phyloP scores from a whole-genome alignment of 306 rosid genomes.

The Cucumis sativus region DNA sequence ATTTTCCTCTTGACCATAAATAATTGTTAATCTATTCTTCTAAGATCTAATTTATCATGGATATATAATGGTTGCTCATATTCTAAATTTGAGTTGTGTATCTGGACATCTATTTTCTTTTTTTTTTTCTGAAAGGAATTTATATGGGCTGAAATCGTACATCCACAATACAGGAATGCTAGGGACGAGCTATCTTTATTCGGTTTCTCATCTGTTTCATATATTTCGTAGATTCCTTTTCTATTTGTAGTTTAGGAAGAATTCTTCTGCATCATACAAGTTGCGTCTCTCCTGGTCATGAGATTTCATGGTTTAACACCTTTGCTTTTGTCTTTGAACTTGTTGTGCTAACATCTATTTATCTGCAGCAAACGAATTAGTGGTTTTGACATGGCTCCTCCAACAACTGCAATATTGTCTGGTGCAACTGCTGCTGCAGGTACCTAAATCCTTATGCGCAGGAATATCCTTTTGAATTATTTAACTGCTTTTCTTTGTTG shows the following conservation, averaged over 20 bases:
- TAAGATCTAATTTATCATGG: not conserved
- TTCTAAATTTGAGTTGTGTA: not conserved
- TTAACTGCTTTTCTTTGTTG: slow-evolving; percentile 67
- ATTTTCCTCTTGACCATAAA: not conserved
- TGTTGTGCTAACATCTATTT: slow-evolving; percentile 22
- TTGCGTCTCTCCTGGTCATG: not conserved
- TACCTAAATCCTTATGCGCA: slow-evolving; percentile 26
- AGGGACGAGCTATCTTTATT: not conserved
- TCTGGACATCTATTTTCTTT: no score
- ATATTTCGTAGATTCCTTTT: not conserved
- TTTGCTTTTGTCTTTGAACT: slow-evolving; percentile 5
- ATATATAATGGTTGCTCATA: not conserved
- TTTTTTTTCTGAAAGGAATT: not conserved
- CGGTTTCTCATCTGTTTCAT: not conserved
- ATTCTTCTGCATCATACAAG: slow-evolving; percentile 1
- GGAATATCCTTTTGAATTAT: slow-evolving; percentile 19
- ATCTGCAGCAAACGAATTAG: slow-evolving; percentile 90
- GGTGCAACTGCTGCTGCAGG: slow-evolving; percentile 60
- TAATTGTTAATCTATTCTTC: not conserved
- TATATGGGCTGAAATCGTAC: not conserved
- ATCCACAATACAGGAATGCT: not conserved
- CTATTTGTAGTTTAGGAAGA: not conserved
- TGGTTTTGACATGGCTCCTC: slow-evolving; percentile 99
- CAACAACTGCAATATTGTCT: slow-evolving; percentile 70
- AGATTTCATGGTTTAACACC: not conserved